Evolutionary conservation across 176 grass and related monocot genomes (phyloP).

Genomic region (Elaeis guineensis): DNA sequence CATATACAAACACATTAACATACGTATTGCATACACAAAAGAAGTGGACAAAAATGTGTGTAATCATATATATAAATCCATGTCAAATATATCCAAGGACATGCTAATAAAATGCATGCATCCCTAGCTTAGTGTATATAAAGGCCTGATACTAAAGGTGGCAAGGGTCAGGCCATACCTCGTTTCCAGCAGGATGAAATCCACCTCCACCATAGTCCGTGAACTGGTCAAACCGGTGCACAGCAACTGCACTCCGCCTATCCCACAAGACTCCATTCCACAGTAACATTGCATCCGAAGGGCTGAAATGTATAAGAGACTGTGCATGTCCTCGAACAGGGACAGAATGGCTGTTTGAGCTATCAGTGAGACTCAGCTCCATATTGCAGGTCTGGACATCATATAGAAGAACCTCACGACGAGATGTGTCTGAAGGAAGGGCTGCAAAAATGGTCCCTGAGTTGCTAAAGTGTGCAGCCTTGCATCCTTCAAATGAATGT

Average conservation of each 20-base stretch:
- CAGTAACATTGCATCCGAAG: constrained; percentile 68
- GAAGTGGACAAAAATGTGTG: too few species aligned
- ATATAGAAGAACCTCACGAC: constrained; percentile 63
- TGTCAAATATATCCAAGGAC: too few species aligned
- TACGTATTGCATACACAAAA: too few species aligned
- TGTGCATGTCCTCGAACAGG: constrained; percentile 40
- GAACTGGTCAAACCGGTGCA: constrained; percentile 94
- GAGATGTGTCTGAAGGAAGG: constrained; percentile 42
- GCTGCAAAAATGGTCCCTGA: constrained; percentile 64
- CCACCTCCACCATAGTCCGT: constrained; percentile 93
- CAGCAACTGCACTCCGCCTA: constrained; percentile 35
- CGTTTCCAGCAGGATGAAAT: constrained; percentile 94
- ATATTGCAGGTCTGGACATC: constrained; percentile 72
- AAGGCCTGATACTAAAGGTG: too few species aligned
- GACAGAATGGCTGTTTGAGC: constrained; percentile 35
- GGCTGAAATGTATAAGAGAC: constrained; percentile 93
- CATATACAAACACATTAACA: too few species aligned
- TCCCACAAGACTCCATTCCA: constrained; percentile 97
- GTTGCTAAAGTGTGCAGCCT: constrained; percentile 78
- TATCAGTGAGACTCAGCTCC: constrained; percentile 51
- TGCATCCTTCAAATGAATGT: constrained; percentile 82
- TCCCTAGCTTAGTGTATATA: too few species aligned
- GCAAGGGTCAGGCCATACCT: constrained; percentile 32
- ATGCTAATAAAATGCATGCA: too few species aligned
- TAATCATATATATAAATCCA: too few species aligned